Conservation (phyloP, 306 rosid species). For the Citrullus colocynthis region DNA sequence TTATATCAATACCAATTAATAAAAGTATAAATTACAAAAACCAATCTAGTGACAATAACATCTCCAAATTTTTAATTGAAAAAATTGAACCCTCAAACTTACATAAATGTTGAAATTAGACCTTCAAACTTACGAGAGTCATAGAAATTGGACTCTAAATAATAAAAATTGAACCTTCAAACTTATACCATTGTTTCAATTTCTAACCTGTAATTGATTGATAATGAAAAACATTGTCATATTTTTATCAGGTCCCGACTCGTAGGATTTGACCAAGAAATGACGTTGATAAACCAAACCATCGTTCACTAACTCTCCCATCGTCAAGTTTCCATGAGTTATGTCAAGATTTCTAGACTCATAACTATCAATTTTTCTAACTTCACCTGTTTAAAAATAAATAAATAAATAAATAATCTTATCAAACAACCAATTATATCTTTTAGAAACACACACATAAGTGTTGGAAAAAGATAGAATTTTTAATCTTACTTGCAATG, state of each 20-base stretch:
- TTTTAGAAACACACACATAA: neutral
- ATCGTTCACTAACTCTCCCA: neutral
- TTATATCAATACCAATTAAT: neutral
- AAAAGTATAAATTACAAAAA: no score
- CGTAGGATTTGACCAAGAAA: constrained; percentile 12
- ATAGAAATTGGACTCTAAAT: no score
- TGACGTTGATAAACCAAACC: constrained; percentile 10
- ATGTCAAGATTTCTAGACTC: neutral
- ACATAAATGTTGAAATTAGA: no score
- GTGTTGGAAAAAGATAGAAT: neutral
- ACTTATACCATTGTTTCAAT: no score
- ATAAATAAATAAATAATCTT: neutral
- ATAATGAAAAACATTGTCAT: neutral
- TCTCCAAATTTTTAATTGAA: no score
- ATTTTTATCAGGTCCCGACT: constrained; percentile 13
- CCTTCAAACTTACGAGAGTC: no score
- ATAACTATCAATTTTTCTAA: neutral
- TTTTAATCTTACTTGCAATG: neutral
- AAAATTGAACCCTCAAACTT: no score
- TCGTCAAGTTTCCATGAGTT: neutral
- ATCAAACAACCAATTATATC: neutral
- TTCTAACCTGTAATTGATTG: constrained; percentile 9
- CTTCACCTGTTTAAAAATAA: neutral
- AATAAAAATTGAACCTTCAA: no score
- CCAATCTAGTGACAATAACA: no score